These are phyloP conservation scores for Fraxinus quadrangulata DNA, from an alignment of 257 asterid genomes.

Conservation along the genomic window DNA sequence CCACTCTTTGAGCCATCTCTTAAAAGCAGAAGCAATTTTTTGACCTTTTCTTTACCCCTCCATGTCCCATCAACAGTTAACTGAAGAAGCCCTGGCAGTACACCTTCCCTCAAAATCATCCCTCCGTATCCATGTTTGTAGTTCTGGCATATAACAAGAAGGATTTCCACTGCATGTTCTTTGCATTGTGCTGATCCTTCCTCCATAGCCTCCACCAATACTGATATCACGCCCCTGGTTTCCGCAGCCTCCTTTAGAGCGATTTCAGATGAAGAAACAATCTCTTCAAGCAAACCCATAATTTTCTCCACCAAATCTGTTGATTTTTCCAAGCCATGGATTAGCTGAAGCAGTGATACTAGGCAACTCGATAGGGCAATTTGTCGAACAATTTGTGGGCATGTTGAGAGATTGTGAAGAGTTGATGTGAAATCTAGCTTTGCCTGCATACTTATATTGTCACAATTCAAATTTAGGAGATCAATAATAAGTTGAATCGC, in stretches of 20 bases:
- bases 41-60: conserved; percentile 65
- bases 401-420: conserved; percentile 64
- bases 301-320: conserved; percentile 65
- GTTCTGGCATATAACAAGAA: conserved; percentile 56
- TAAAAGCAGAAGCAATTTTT: conserved; percentile 61
- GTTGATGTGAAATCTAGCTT: conserved; percentile 61
- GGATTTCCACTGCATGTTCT: conserved; percentile 65
- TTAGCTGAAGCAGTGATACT: conserved; percentile 38
- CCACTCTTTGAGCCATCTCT: conserved; percentile 55
- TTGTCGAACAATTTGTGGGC: conserved; percentile 42
- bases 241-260: conserved; percentile 67
- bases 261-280: conserved; percentile 50
- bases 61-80: conserved; percentile 71
- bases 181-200: conserved; percentile 61
- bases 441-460: conserved; percentile 48
- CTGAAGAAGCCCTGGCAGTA: conserved; percentile 74
- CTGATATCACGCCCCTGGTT: conserved; percentile 24
- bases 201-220: conserved; percentile 74
- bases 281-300: conserved; percentile 51
- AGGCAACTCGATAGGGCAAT: conserved; percentile 50
- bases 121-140: conserved; percentile 64
- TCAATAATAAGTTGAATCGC: conserved; percentile 49
- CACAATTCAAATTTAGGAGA: conserved; percentile 40
- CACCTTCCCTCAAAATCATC: conserved; percentile 75
- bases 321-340: conserved; percentile 42